Percentiles rank a stretch among this genome's conserved stretches.
These are phyloP conservation scores for Balamuthia mandrillaris DNA, from an alignment of 208 protist genomes.

Conservation along the genomic window DNA sequence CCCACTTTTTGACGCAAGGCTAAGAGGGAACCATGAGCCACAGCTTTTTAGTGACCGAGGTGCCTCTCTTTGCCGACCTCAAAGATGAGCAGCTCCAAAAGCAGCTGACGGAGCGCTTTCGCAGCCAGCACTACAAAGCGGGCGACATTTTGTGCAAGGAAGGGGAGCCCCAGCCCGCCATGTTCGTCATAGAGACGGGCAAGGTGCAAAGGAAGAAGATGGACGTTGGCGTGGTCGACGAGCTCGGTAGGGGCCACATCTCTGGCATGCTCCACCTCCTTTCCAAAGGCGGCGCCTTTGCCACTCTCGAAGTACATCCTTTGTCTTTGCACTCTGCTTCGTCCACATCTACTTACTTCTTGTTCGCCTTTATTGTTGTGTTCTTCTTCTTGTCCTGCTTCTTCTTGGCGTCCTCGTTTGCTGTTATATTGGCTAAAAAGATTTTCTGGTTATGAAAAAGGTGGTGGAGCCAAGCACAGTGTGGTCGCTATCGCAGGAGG, in stretches of 20 bases:
- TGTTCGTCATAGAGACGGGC: constrained; percentile 26
- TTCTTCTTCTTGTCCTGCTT: no score
- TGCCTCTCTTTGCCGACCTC: constrained; percentile 17
- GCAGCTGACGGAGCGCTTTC: background rate
- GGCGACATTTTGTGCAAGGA: constrained; percentile 22
- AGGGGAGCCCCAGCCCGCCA: constrained; percentile 20
- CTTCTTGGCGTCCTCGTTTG: no score
- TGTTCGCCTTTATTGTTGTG: no score
- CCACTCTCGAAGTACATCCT: background rate
- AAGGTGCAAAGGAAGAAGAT: background rate
- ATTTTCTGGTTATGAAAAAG: no score
- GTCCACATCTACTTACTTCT: no score
- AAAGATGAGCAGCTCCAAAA: background rate
- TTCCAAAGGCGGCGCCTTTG: background rate
- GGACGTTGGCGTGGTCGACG: background rate
- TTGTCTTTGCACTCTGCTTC: no score
- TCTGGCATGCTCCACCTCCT: constrained; percentile 36
- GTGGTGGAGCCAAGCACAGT: no score
- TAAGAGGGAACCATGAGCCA: no score
- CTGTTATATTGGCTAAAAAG: no score
- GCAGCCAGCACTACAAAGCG: background rate
- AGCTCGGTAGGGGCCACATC: constrained; percentile 5
- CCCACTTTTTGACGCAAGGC: no score
- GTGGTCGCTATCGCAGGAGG: background rate
- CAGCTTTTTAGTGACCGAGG: no score